These are phyloP conservation scores for Turnera subulata DNA, from an alignment of 345 rosid species.

Conservation along the genomic window DNA sequence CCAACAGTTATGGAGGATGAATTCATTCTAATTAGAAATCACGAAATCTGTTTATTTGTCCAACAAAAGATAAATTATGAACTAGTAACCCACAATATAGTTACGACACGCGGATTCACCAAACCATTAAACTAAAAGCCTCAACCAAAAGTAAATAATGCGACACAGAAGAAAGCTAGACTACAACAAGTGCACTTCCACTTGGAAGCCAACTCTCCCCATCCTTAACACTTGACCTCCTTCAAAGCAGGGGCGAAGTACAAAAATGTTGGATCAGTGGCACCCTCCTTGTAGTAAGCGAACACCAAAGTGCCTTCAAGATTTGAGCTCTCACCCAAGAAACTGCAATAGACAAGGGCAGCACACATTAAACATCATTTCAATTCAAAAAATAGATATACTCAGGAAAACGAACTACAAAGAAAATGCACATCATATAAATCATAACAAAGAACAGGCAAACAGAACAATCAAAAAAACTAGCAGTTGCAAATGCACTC, in stretches of 20 bases:
- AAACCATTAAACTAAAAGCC: background rate
- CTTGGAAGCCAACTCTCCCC: conserved; percentile 9
- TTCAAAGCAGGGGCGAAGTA: conserved; percentile 78
- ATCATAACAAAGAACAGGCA: background rate
- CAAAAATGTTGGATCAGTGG: conserved; percentile 88
- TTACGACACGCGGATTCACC: background rate
- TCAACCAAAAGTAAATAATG: background rate
- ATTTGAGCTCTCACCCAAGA: conserved; percentile 91
- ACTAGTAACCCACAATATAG: background rate
- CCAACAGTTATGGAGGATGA: too few relatives aligned
- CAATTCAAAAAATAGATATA: too few relatives aligned
- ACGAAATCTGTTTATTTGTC: background rate
- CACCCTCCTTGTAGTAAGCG: conserved; percentile 97
- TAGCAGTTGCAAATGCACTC: background rate
- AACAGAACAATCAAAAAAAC: too few relatives aligned
- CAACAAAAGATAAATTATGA: background rate
- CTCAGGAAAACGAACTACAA: too few relatives aligned
- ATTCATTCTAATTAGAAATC: too few relatives aligned
- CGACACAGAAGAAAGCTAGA: background rate
- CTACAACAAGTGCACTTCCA: conserved; percentile 3
- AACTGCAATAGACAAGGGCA: too few relatives aligned
- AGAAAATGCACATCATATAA: background rate
- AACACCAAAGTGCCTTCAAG: conserved; percentile 71
- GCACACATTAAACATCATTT: too few relatives aligned
- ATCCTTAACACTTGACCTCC: conserved; percentile 79